phyloP scores from a whole-genome alignment of 73 alveolate genomes.

The Tetrahymena thermophila region DNA sequence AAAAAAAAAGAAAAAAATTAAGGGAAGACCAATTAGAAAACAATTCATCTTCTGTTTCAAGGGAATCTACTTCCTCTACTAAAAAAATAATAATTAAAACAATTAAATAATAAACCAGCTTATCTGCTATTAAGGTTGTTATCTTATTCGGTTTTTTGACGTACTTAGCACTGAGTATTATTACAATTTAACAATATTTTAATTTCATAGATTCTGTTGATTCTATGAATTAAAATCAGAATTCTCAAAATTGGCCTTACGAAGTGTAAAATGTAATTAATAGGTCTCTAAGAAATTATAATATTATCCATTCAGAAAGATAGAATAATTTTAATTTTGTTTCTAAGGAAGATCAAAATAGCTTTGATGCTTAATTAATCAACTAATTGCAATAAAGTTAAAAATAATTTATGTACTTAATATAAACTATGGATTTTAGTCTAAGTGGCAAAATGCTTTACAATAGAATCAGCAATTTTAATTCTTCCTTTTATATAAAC shows the following conservation, averaged over 20 bases:
- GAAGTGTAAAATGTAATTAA: neutral
- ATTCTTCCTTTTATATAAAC: too few relatives aligned
- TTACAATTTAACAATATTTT: neutral
- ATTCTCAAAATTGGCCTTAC: neutral
- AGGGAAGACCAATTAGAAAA: neutral
- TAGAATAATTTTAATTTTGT: neutral
- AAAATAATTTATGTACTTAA: neutral
- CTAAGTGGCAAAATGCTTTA: neutral
- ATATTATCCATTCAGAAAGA: neutral
- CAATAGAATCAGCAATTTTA: too few relatives aligned
- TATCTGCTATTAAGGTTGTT: neutral
- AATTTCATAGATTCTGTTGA: neutral
- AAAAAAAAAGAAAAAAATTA: neutral
- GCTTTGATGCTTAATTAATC: neutral
- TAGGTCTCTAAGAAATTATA: neutral
- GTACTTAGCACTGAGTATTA: neutral
- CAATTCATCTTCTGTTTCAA: neutral
- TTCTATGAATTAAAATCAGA: neutral
- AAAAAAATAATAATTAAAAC: neutral
- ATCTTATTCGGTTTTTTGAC: neutral
- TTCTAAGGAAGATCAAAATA: neutral
- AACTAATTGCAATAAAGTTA: neutral
- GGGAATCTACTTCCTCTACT: neutral
- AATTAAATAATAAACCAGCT: neutral
- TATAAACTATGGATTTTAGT: neutral